phyloP scores from a whole-genome alignment of 805 yeast genomes.

The Wilhelminamyces savonicus region DNA sequence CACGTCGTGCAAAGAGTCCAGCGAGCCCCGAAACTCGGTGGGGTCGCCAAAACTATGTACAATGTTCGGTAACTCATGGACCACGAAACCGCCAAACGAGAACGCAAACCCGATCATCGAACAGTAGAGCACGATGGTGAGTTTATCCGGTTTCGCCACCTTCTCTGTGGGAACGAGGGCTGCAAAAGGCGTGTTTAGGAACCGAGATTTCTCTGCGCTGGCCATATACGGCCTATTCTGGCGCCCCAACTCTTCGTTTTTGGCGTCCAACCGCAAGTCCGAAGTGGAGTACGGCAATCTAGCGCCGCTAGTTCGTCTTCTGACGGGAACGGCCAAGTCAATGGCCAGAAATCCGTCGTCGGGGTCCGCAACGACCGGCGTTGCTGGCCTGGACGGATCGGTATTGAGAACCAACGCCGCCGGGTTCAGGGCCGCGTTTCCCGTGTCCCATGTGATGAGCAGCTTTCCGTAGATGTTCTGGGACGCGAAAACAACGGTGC shows the following conservation, averaged over 20 bases:
- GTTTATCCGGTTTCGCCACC: conserved; percentile 59
- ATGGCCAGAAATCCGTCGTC: background rate
- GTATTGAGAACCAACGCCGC: conserved; percentile 23
- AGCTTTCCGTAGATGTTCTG: conserved; percentile 86
- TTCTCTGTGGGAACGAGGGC: conserved; percentile 1
- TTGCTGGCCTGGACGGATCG: conserved; percentile 9
- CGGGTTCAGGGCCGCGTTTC: conserved; percentile 16
- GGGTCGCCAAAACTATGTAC: conserved; percentile 1
- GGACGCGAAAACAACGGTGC: conserved; percentile 72
- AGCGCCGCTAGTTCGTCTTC: conserved; percentile 15
- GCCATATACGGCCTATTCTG: conserved; percentile 6
- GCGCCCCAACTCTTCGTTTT: conserved; percentile 4
- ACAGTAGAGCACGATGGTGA: conserved; percentile 76
- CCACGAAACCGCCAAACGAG: conserved; percentile 69
- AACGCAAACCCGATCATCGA: conserved; percentile 65
- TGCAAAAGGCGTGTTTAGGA: conserved; percentile 18
- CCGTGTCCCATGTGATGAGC: conserved; percentile 51
- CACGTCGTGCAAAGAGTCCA: conserved; percentile 33
- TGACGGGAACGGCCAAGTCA: conserved; percentile 2
- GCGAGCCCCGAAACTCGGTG: conserved; percentile 1
- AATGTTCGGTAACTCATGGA: conserved; percentile 47
- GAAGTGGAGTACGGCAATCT: conserved; percentile 29
- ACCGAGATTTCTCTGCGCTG: conserved; percentile 9
- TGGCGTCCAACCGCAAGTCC: conserved; percentile 25
- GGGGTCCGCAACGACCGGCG: conserved; percentile 5